Evolutionary conservation across 2,329 filamentous ascomycete genomes (phyloP).

Genomic region (Aspergillus jensenii): DNA sequence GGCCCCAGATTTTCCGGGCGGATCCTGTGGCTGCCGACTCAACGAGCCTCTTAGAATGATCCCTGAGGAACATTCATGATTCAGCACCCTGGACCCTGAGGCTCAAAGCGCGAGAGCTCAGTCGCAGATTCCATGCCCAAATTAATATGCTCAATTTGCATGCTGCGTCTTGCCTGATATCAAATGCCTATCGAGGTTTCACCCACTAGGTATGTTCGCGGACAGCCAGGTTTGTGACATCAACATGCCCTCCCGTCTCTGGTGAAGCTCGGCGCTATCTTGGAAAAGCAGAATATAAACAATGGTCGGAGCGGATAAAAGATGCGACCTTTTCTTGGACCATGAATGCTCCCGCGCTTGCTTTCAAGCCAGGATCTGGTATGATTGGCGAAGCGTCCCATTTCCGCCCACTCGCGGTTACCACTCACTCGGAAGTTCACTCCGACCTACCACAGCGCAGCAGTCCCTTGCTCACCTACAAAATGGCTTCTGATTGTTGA

Average conservation of each 20-base stretch:
- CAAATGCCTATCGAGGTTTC: not conserved
- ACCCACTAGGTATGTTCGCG: not conserved
- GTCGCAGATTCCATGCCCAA: not conserved
- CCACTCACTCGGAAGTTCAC: not conserved
- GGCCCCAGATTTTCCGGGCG: no score
- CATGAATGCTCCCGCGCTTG: not conserved
- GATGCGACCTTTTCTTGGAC: not conserved
- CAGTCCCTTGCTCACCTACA: not conserved
- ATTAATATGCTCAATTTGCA: not conserved
- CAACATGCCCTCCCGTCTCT: not conserved
- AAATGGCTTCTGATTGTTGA: not conserved
- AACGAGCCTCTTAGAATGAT: no score
- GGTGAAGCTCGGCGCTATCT: not conserved
- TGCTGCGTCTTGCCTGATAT: not conserved
- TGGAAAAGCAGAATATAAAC: not conserved
- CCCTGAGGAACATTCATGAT: not conserved
- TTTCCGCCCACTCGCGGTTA: not conserved
- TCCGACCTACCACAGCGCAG: conserved; percentile 8
- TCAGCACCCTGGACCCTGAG: not conserved
- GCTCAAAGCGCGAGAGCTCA: not conserved
- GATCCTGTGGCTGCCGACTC: no score
- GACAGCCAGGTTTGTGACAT: not conserved
- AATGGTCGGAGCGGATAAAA: not conserved
- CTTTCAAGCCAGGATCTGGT: not conserved
- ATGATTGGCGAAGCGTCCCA: not conserved